Percentiles rank a stretch among this genome's conserved stretches.
Conservation (phyloP, 2,329 filamentous ascomycete species). For the Neofusicoccum parvum region DNA sequence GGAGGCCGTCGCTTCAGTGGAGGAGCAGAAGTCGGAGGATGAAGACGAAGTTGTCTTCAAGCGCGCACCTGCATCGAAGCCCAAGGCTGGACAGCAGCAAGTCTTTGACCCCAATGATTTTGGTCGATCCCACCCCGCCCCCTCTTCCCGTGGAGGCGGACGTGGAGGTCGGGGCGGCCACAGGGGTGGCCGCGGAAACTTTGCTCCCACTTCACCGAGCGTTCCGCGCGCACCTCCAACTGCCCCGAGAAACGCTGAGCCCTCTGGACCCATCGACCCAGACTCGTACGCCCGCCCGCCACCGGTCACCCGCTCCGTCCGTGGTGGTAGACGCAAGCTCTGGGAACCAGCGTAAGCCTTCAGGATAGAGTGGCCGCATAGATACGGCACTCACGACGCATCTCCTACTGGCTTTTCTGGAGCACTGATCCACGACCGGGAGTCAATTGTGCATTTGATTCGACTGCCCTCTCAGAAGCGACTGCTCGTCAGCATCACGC, state of each 20-base stretch:
- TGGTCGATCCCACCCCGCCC: constrained; percentile 37
- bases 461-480: constrained; percentile 2
- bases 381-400: constrained; percentile 4
- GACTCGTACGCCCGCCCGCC: constrained; percentile 42
- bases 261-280: constrained; percentile 40
- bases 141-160: constrained; percentile 21
- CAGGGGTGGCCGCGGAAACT: constrained; percentile 31
- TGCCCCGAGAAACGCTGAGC: constrained; percentile 27
- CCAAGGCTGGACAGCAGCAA: constrained; percentile 33
- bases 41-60: constrained; percentile 44
- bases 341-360: constrained; percentile 42
- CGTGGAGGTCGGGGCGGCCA: constrained; percentile 30
- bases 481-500: constrained; percentile 8
- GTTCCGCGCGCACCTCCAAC: constrained; percentile 30
- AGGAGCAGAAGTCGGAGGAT: constrained; percentile 29
- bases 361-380: not conserved
- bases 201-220: constrained; percentile 18
- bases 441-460: constrained; percentile 13
- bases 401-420: constrained; percentile 17
- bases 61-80: constrained; percentile 20
- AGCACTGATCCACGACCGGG: constrained; percentile 9
- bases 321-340: constrained; percentile 39
- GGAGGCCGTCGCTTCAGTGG: constrained; percentile 22
- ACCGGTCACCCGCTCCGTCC: constrained; percentile 32
- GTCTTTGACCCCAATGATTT: constrained; percentile 54